phyloP scores from a whole-genome alignment of 805 yeast genomes.

The Yarrowia bubula region DNA sequence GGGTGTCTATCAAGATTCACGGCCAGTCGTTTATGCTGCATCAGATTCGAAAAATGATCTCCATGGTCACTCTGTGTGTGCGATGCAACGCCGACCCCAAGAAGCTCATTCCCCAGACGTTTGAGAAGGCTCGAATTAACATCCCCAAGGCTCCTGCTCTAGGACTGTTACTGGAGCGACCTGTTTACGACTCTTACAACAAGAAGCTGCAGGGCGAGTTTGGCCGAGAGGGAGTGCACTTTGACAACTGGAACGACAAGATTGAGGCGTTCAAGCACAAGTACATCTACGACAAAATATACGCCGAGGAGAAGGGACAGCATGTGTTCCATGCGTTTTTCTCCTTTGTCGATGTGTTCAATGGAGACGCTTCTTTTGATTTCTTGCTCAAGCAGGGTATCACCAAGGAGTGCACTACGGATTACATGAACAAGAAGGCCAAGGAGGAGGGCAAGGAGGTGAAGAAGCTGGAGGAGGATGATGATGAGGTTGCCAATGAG shows the following conservation, averaged over 20 bases:
- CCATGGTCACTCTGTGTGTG: slow-evolving; percentile 83
- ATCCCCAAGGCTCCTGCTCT: slow-evolving; percentile 98
- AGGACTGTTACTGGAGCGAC: slow-evolving; percentile 85
- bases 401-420: slow-evolving; percentile 28
- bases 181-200: slow-evolving; percentile 87
- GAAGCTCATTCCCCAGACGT: slow-evolving; percentile 72
- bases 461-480: slow-evolving; percentile 21
- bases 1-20: slow-evolving; percentile 94
- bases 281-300: slow-evolving; percentile 87
- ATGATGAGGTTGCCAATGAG: slow-evolving; percentile 21
- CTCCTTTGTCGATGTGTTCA: slow-evolving; percentile 81
- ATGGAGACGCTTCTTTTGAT: slow-evolving; percentile 61
- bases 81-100: slow-evolving; percentile 77
- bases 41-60: slow-evolving; percentile 97
- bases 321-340: slow-evolving; percentile 88
- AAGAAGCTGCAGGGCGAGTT: slow-evolving; percentile 57
- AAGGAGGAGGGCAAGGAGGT: slow-evolving; percentile 24
- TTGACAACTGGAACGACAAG: slow-evolving; percentile 59
- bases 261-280: slow-evolving; percentile 86
- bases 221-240: slow-evolving; percentile 75
- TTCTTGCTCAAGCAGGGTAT: slow-evolving; percentile 44
- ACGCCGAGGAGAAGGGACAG: slow-evolving; percentile 83
- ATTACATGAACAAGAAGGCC: slow-evolving; percentile 19
- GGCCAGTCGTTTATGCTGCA: slow-evolving; percentile 98
- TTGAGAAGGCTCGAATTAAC: slow-evolving; percentile 69